A percentile compares a stretch with the other conserved stretches of the same genome.
Conservation (phyloP, 345 rosid genomes). For the Angophora floribunda region DNA sequence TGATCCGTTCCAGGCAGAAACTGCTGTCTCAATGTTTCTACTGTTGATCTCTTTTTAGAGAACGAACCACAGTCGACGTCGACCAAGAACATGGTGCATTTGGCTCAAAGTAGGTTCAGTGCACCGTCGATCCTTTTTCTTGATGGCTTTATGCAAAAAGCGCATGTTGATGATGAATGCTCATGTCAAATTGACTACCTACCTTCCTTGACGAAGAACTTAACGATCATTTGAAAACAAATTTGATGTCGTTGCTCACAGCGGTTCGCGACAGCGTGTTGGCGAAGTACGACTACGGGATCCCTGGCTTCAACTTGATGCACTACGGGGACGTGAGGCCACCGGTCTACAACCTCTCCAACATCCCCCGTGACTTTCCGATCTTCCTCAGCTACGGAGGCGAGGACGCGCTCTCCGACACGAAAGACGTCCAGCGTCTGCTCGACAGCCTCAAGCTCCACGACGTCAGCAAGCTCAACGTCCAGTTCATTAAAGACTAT, state of each 20-base stretch:
- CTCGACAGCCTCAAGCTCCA: slow-evolving; percentile 62
- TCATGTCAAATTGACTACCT: background rate
- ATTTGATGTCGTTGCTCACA: slow-evolving; percentile 8
- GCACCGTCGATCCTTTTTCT: background rate
- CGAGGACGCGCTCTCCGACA: slow-evolving; percentile 55
- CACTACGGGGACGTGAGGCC: slow-evolving; percentile 55
- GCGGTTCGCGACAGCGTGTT: slow-evolving; percentile 54
- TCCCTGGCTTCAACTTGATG: slow-evolving; percentile 25
- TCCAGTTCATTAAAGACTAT: slow-evolving; percentile 56
- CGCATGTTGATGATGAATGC: background rate
- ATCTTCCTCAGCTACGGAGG: slow-evolving; percentile 78
- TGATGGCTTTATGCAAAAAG: background rate
- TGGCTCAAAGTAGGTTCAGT: slow-evolving; percentile 63
- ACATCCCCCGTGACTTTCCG: slow-evolving; percentile 59
- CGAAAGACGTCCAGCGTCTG: slow-evolving; percentile 44
- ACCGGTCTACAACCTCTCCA: slow-evolving; percentile 68
- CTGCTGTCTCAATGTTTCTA: slow-evolving; percentile 78
- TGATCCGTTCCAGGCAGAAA: slow-evolving; percentile 39
- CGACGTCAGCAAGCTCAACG: slow-evolving; percentile 41
- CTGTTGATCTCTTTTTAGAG: slow-evolving; percentile 36
- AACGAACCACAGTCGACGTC: slow-evolving; percentile 83
- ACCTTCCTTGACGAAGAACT: background rate
- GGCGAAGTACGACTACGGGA: slow-evolving; percentile 72
- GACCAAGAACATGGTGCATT: slow-evolving; percentile 78
- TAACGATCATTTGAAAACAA: background rate